Base-by-base conservation (phyloP, 257 asterid genomes). In the Linderniella brevidens region DNA sequence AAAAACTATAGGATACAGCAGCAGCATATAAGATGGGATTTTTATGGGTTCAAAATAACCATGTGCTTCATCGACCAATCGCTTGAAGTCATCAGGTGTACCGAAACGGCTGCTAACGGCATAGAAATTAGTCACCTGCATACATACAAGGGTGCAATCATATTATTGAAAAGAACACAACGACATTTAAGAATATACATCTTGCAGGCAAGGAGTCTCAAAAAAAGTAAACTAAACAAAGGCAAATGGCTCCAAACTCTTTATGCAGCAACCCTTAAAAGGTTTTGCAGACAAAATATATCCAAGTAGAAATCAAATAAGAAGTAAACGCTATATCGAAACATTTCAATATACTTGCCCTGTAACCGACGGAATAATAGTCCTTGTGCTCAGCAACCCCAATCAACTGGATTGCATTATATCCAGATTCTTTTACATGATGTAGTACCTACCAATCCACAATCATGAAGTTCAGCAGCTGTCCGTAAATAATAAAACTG, bases 71-170 rank as follows among this genome's bases (percentile, higher is more conserved):
- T 88, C 98, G 69, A 88, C 94, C 70, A 88, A 71, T 58, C 56
- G 79, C 79, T 84, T 88, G 76, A 88, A 84, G 58, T 80, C 98
- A 40, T 84, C 98, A 56, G 98, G 98, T 37, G 95, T 84, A 57
- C 98, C 98, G 63, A 17, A 88, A 60, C 94, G 98, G 72, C 98
- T 84, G 66, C 98, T 88, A 54, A 78, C 93, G 46, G 98, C 98
- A 72, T n/a, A 88, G 59, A 64, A 76, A 64, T 84, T 88, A 25
- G 98, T 88, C 58, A 88, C 98, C 98, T 84, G 73, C 46, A 48
- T 46, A 25, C 32, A 6, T 57, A 58, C n/a, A n/a, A 49, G 53
- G 17, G 41, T 41, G 14, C 0, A 43, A 53, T 40, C 29, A 6
- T 32, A 48, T 52, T 13, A 62, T 25, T 44, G 55, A 29, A 58